phyloP scores from a whole-genome alignment of 768 basidiomycete species.

The Calocera viscosa region DNA sequence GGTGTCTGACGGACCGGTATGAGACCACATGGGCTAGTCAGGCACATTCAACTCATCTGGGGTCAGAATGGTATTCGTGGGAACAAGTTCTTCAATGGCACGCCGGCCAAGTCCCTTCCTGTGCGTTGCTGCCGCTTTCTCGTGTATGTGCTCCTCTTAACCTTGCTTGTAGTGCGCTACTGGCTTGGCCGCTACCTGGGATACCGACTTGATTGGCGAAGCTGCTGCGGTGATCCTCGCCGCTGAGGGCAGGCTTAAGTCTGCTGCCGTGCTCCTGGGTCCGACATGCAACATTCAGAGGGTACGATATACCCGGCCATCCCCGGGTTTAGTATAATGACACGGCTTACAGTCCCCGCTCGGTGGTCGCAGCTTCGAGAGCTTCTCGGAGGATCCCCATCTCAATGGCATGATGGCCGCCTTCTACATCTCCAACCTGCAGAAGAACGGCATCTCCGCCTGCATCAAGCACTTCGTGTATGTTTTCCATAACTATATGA shows the following conservation, averaged over 20 bases:
- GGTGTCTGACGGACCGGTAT: constrained; percentile 46
- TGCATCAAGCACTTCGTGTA: constrained; percentile 76
- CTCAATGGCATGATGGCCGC: constrained; percentile 60
- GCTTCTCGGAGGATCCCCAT: constrained; percentile 66
- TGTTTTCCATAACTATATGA: constrained; percentile 16
- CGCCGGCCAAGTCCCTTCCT: constrained; percentile 67
- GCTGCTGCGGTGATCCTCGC: constrained; percentile 56
- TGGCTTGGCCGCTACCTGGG: constrained; percentile 63
- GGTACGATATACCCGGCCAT: too few species aligned
- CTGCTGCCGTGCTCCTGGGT: constrained; percentile 57
- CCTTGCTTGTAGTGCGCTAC: constrained; percentile 41
- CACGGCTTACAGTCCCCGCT: constrained; percentile 16
- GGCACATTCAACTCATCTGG: not conserved
- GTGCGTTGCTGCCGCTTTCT: constrained; percentile 27
- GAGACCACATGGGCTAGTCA: constrained; percentile 39
- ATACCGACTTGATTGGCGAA: constrained; percentile 48
- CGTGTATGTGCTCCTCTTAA: not conserved
- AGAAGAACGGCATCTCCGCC: constrained; percentile 62
- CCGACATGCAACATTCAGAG: constrained; percentile 80
- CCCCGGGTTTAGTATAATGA: too few species aligned
- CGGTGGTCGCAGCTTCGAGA: constrained; percentile 46
- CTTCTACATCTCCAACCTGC: constrained; percentile 62
- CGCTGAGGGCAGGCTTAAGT: constrained; percentile 54
- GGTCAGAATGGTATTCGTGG: constrained; percentile 49
- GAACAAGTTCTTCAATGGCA: constrained; percentile 68